Evolutionary conservation across 1,284 basidiomycete genomes (phyloP).

Genomic region (Puccinia hordei): DNA sequence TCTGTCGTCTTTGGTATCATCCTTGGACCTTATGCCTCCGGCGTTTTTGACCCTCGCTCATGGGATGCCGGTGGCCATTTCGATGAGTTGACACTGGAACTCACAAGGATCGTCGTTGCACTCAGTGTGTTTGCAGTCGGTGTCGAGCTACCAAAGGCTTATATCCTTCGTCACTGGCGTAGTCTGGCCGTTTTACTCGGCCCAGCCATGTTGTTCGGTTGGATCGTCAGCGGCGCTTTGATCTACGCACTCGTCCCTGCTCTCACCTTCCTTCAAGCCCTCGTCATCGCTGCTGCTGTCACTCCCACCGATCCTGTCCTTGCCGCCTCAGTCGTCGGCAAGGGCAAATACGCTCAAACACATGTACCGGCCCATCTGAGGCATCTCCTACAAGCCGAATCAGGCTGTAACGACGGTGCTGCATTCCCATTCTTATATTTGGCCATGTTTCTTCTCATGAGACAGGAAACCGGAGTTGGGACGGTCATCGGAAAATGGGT

Average conservation of each 20-base stretch:
- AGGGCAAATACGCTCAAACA: conserved; percentile 94
- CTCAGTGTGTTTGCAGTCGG: conserved; percentile 98
- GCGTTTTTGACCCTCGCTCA: conserved; percentile 78
- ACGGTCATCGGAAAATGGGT: conserved; percentile 62
- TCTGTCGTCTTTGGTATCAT: conserved; percentile 93
- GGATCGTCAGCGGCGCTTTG: conserved; percentile 62
- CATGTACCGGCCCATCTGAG: conserved; percentile 95
- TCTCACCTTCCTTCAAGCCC: conserved; percentile 78
- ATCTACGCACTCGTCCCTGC: conserved; percentile 86
- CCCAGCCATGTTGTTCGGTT: conserved; percentile 56
- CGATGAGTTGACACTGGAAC: conserved; percentile 66
- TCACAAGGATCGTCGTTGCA: conserved; percentile 92
- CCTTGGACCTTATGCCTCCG: conserved; percentile 80
- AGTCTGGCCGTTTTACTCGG: conserved; percentile 80
- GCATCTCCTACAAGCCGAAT: conserved; percentile 88
- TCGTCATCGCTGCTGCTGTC: conserved; percentile 88
- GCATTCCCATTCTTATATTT: conserved; percentile 96
- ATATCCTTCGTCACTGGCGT: conserved; percentile 75
- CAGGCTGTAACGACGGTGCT: conserved; percentile 71
- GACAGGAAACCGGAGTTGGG: conserved; percentile 69
- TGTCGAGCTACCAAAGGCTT: conserved; percentile 75
- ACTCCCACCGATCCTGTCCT: conserved; percentile 96
- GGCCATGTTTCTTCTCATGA: conserved; percentile 81
- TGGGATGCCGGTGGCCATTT: conserved; percentile 68
- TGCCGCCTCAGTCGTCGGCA: conserved; percentile 73